Base-by-base conservation (phyloP, 495 filamentous ascomycete species). In the Saxophila tyrrhenica region DNA sequence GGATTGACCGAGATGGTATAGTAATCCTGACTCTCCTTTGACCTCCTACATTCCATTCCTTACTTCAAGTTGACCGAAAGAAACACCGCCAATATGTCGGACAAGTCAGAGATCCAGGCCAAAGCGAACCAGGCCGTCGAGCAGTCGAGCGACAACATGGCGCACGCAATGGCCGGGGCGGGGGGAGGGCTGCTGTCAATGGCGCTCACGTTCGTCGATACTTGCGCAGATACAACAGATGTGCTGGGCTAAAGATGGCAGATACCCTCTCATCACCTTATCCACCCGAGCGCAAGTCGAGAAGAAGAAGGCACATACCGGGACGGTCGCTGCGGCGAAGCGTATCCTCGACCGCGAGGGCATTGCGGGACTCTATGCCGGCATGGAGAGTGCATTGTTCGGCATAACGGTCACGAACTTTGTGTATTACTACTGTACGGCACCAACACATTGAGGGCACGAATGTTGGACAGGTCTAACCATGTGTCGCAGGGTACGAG, bases 351-450 rank as follows among this genome's bases (percentile, higher is more conserved):
- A 89, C 60, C 82, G 92, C 58, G 94, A 99, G 70, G 92, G 92
- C 46, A 72, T 95, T 24, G 71, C 76, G 0, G 94, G 94, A 15
- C 78, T 99, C 2, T 97, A 92, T 67, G 80, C 89, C 2, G 89
- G 89, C 10, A 76, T 95, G 32, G 84, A 91, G 62, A 90, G 84
- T 21, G 92, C 92, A 9, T 75, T 99, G 3, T 96, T 99, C 68
- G 92, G 94, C 62, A 97, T 97, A 72, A 91, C 85, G 68, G 83
- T 99, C 54, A 99, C 92, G 52, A 99, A 99, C 70, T 97, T 99
- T 61, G 90, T 99, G 21, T 99, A 99, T 72, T 99, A 99, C 71
- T 99, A 99, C 72, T 99, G 92, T 83, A 60, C 11, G 67, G 51
- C 17, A n/a, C 13, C 13, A n/a, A 24, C 23, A 2, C 9, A n/a